phyloP scores from a whole-genome alignment of 305 asterid genomes.

The Fraxinus ornus region DNA sequence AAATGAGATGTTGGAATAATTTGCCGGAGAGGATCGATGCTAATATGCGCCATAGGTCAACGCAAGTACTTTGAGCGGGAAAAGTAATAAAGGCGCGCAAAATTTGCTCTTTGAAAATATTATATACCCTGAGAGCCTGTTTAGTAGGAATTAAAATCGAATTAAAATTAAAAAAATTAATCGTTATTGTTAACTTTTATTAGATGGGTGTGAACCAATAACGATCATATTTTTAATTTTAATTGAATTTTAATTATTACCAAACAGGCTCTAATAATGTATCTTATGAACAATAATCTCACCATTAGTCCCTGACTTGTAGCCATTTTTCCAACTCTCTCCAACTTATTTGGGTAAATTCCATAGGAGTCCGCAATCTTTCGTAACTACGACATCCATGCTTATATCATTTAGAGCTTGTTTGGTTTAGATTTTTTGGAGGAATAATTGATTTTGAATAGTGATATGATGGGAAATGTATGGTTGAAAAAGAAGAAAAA shows the following conservation, averaged over 20 bases:
- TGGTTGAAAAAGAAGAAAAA: too few relatives aligned
- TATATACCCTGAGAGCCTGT: not conserved
- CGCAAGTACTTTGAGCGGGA: constrained; percentile 37
- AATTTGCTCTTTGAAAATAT: not conserved
- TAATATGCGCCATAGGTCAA: constrained; percentile 18
- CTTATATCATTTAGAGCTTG: too few relatives aligned
- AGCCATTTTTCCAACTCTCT: not conserved
- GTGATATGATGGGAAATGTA: too few relatives aligned
- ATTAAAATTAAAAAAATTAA: too few relatives aligned
- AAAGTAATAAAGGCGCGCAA: constrained; percentile 32
- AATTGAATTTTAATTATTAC: too few relatives aligned
- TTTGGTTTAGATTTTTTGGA: too few relatives aligned
- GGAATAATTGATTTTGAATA: too few relatives aligned
- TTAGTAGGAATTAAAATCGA: too few relatives aligned
- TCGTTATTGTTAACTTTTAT: too few relatives aligned
- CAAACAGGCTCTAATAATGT: not conserved
- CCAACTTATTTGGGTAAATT: not conserved
- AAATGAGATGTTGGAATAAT: not conserved
- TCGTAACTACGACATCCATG: not conserved
- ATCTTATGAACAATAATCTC: not conserved
- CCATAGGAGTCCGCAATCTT: not conserved
- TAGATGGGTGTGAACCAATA: too few relatives aligned
- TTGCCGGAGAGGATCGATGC: constrained; percentile 4
- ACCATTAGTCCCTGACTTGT: not conserved
- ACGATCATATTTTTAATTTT: too few relatives aligned